A percentile compares a stretch with the other conserved stretches of the same genome.
Evolutionary conservation across 2,329 filamentous ascomycete species (phyloP).

Genomic region (Myrmaecium sp.): DNA sequence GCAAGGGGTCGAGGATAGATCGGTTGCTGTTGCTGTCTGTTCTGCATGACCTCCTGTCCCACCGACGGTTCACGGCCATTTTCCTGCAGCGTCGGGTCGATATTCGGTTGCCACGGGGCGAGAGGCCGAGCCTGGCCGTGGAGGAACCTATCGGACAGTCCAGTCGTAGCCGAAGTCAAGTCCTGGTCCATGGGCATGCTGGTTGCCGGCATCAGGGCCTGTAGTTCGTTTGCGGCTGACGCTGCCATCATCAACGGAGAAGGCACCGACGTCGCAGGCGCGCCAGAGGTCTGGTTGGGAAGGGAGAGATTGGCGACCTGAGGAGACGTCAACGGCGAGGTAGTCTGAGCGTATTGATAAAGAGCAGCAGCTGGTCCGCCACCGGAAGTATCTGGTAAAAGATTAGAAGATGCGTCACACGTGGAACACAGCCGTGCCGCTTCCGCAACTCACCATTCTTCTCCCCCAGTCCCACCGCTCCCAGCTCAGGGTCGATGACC

Average conservation of each 20-base stretch:
- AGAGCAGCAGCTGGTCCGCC: too few species aligned
- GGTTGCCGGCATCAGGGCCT: constrained; percentile 15
- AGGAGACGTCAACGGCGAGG: too few species aligned
- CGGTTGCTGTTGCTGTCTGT: constrained; percentile 7
- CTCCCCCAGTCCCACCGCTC: constrained; percentile 12
- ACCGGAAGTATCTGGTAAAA: too few species aligned
- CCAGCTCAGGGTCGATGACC: constrained; percentile 7
- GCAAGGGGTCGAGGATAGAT: constrained; percentile 20
- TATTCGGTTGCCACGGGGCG: constrained; percentile 5
- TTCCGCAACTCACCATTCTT: constrained; percentile 3
- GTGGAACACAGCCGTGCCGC: too few species aligned
- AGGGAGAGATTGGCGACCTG: constrained; percentile 15
- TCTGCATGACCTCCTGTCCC: constrained; percentile 9
- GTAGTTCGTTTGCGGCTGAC: constrained; percentile 22
- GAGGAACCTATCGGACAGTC: constrained; percentile 19
- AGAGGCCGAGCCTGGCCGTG: constrained; percentile 13
- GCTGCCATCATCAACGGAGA: constrained; percentile 22
- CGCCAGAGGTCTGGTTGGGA: constrained; percentile 13
- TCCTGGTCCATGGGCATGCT: constrained; percentile 20
- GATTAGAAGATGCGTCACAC: too few species aligned
- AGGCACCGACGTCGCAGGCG: constrained; percentile 17
- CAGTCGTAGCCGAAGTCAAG: constrained; percentile 12
- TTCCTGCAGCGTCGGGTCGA: constrained; percentile 7
- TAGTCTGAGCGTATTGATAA: too few species aligned
- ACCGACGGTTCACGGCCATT: constrained; percentile 2